These are phyloP conservation scores for Camellia japonica DNA, from an alignment of 148 eudicot species.

Conservation along the genomic window DNA sequence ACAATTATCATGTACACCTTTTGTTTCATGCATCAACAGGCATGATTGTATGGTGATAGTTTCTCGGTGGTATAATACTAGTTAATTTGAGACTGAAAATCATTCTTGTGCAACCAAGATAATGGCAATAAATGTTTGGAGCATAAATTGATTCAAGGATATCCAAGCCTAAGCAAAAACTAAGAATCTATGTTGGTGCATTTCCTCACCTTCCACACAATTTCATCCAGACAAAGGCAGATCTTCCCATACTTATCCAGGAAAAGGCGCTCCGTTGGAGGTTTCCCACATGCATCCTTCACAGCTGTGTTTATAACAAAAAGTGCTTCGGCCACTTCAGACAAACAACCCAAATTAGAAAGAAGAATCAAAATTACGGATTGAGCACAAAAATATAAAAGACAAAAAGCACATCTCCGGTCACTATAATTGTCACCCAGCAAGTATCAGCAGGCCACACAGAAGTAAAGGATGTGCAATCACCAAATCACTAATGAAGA, in stretches of 20 bases:
- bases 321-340: constrained; percentile 78
- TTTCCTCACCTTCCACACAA: constrained; percentile 80
- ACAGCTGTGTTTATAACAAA: constrained; percentile 70
- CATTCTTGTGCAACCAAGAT: neutral
- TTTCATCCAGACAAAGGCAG: constrained; percentile 91
- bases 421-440: neutral
- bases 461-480: neutral
- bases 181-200: neutral
- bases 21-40: neutral
- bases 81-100: neutral
- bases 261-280: constrained; percentile 91
- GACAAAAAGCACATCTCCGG: neutral
- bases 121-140: neutral
- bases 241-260: constrained; percentile 95
- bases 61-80: neutral
- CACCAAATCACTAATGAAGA: neutral
- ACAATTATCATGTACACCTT: neutral
- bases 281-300: constrained; percentile 94
- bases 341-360: constrained; percentile 17
- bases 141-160: neutral
- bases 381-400: neutral
- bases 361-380: neutral
- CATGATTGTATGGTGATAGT: neutral
- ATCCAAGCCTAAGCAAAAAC: neutral
- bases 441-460: neutral